A percentile compares a stretch with the other conserved stretches of the same genome.
Conservation (phyloP, 179 eudicot genomes). For the Nepenthes alata region DNA sequence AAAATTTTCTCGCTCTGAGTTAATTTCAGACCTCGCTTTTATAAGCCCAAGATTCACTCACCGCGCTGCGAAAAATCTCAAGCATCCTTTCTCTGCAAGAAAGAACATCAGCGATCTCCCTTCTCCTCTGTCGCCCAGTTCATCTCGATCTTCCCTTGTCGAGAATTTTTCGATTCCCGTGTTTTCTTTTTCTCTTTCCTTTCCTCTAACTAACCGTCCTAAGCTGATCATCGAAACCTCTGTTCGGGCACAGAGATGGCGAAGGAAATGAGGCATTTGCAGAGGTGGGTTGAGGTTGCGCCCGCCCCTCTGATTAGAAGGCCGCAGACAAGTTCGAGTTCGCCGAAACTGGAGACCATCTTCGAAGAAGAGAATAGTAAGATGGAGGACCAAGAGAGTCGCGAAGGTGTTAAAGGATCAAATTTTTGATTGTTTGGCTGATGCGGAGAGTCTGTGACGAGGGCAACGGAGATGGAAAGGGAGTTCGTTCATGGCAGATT, state of each 20-base stretch:
- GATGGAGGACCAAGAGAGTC: not conserved
- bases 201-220: not conserved
- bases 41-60: too few species aligned
- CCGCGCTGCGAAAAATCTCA: too few species aligned
- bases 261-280: conserved; percentile 6
- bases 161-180: too few species aligned
- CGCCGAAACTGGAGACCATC: conserved; percentile 20
- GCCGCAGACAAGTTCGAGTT: conserved; percentile 9
- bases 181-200: not conserved
- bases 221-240: conserved; percentile 28
- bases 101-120: not conserved
- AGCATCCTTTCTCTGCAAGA: too few species aligned
- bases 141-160: not conserved
- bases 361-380: conserved; percentile 13
- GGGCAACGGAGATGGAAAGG: too few species aligned
- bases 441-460: too few species aligned
- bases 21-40: too few species aligned
- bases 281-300: conserved; percentile 6
- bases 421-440: not conserved
- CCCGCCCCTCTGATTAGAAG: conserved; percentile 1
- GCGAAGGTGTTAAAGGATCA: not conserved
- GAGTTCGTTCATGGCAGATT: too few species aligned
- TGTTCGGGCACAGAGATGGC: conserved; percentile 15
- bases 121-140: not conserved
- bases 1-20: too few species aligned